Conservation (phyloP, 2,329 filamentous ascomycete species). For the Chaetomiaceae sp. region DNA sequence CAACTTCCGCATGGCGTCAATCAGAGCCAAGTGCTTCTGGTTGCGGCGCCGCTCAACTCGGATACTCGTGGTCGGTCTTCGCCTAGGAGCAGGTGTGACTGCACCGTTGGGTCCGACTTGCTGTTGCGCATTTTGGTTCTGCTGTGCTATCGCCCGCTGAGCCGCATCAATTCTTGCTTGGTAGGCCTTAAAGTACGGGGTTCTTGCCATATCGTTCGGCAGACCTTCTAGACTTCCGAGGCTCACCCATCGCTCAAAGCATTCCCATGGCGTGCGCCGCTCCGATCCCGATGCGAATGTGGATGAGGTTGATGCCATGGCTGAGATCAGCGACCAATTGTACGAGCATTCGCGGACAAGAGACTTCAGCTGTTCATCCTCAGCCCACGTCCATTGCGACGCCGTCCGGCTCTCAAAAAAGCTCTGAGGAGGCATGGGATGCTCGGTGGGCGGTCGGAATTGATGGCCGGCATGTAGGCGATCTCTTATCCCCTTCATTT, state of each 20-base stretch:
- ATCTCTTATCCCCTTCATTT: conserved; percentile 86
- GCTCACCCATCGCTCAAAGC: conserved; percentile 94
- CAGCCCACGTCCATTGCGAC: conserved; percentile 85
- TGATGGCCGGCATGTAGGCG: conserved; percentile 86
- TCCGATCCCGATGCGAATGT: conserved; percentile 81
- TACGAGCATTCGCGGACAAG: conserved; percentile 91
- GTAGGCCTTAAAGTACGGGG: conserved; percentile 82
- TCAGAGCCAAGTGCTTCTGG: conserved; percentile 79
- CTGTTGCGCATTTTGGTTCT: conserved; percentile 46
- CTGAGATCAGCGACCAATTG: conserved; percentile 95
- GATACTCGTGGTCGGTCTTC: conserved; percentile 72
- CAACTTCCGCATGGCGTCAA: conserved; percentile 92
- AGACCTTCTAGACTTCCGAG: conserved; percentile 86
- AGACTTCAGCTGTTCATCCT: conserved; percentile 83
- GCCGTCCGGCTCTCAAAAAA: conserved; percentile 86
- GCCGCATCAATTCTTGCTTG: conserved; percentile 57
- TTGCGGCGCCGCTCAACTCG: conserved; percentile 83
- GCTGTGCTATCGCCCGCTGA: conserved; percentile 50
- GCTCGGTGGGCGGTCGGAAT: conserved; percentile 88
- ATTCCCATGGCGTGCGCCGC: conserved; percentile 93
- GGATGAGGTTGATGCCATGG: conserved; percentile 69
- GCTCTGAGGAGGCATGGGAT: conserved; percentile 79
- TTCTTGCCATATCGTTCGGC: conserved; percentile 90
- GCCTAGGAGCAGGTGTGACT: conserved; percentile 50
- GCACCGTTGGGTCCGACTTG: conserved; percentile 36